Conservation (phyloP, 2,329 filamentous ascomycete genomes). For the Paracamarosporium sp. region DNA sequence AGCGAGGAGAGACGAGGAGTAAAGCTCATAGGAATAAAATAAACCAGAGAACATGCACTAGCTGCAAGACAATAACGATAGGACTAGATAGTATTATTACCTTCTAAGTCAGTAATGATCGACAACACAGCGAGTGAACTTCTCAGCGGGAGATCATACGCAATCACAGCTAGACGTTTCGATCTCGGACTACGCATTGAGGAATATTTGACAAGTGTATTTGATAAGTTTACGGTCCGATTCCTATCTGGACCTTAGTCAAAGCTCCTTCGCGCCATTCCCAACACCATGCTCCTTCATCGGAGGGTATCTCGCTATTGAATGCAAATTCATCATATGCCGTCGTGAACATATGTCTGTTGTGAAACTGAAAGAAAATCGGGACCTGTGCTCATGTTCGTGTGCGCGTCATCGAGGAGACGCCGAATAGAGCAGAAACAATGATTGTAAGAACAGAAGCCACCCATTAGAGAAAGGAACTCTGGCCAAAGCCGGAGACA, state of each 20-base stretch:
- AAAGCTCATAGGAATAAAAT: too few species aligned
- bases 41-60: too few species aligned
- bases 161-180: too few species aligned
- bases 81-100: too few species aligned
- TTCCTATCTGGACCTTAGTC: not conserved
- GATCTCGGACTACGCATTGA: too few species aligned
- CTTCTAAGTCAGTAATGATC: too few species aligned
- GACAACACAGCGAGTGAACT: too few species aligned
- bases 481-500: conserved; percentile 19
- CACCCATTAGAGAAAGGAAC: conserved; percentile 8
- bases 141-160: too few species aligned
- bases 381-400: not conserved
- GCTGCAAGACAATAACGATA: too few species aligned
- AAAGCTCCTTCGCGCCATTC: not conserved
- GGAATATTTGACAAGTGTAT: too few species aligned
- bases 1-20: too few species aligned
- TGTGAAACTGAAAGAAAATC: conserved; percentile 1
- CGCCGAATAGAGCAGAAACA: not conserved
- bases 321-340: conserved; percentile 35
- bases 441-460: conserved; percentile 20
- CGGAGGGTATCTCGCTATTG: conserved; percentile 46
- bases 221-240: not conserved
- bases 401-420: not conserved
- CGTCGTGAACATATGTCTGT: conserved; percentile 31
- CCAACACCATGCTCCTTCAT: conserved; percentile 6